Percentiles rank a stretch among this genome's conserved stretches.
These are phyloP conservation scores for Sporothrix brasiliensis DNA, from an alignment of 2,329 filamentous ascomycete species.

Conservation along the genomic window DNA sequence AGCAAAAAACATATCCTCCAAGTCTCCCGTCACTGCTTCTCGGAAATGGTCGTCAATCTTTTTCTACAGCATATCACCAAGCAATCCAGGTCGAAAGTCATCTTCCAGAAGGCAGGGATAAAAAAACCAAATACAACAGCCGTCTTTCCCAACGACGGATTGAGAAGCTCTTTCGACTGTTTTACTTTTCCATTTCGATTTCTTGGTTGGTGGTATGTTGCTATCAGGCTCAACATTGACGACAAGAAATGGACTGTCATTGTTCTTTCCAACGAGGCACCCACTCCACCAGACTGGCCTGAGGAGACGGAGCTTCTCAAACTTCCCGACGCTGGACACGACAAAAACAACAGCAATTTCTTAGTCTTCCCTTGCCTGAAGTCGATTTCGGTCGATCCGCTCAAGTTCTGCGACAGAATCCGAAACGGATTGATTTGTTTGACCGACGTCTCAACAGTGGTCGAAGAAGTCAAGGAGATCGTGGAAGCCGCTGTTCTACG, in stretches of 20 bases:
- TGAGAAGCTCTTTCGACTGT: background rate
- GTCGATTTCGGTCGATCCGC: background rate
- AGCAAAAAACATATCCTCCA: background rate
- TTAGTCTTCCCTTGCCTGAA: background rate
- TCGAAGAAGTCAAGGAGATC: background rate
- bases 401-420: background rate
- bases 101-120: background rate
- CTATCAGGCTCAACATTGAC: background rate
- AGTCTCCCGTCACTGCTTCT: background rate
- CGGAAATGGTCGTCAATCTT: background rate
- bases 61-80: background rate
- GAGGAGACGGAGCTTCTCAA: background rate
- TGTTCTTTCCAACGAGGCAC: conserved; percentile 3
- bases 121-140: no score
- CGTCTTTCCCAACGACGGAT: background rate
- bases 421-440: no score
- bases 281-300: background rate
- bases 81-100: background rate
- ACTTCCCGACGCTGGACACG: background rate
- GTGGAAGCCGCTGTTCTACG: background rate
- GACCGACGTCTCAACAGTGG: background rate
- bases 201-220: background rate
- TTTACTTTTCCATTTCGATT: background rate
- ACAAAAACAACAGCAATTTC: background rate
- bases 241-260: background rate